Conservation (phyloP, 1,139 yeast species). For the Blastobotrys apis region DNA sequence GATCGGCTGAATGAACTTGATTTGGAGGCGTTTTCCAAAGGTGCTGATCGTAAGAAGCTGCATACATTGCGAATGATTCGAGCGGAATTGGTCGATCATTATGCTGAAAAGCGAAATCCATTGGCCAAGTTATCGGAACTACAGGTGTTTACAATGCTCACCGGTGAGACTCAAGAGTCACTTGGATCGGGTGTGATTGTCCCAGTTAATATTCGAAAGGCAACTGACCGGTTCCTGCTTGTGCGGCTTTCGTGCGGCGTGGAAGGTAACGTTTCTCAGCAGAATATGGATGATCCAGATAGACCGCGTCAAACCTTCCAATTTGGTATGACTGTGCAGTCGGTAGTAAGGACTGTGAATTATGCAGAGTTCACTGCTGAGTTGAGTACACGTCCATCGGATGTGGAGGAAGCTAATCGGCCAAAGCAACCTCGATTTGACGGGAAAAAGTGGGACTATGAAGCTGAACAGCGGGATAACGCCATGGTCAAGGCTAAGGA, state of each 20-base stretch:
- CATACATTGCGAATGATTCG: slow-evolving; percentile 83
- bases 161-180: slow-evolving; percentile 76
- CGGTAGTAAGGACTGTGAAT: slow-evolving; percentile 65
- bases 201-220: slow-evolving; percentile 64
- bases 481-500: slow-evolving; percentile 48
- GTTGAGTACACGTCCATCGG: slow-evolving; percentile 64
- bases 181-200: slow-evolving; percentile 69
- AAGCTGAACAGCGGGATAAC: slow-evolving; percentile 63
- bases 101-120: slow-evolving; percentile 74
- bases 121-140: slow-evolving; percentile 61
- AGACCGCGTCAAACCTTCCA: slow-evolving; percentile 31
- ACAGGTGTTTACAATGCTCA: slow-evolving; percentile 82
- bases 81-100: slow-evolving; percentile 81
- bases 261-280: slow-evolving; percentile 60
- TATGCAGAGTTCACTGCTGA: slow-evolving; percentile 70
- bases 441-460: slow-evolving; percentile 75
- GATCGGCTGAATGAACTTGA: slow-evolving; percentile 83
- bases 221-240: slow-evolving; percentile 46
- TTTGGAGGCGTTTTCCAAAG: slow-evolving; percentile 75
- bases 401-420: slow-evolving; percentile 51
- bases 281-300: slow-evolving; percentile 24
- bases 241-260: slow-evolving; percentile 75
- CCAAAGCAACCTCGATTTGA: slow-evolving; percentile 37
- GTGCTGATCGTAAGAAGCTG: slow-evolving; percentile 56
- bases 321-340: slow-evolving; percentile 81